These are phyloP conservation scores for Chlamydomonas eustigma DNA, from an alignment of 139 green algal genomes.

Conservation along the genomic window DNA sequence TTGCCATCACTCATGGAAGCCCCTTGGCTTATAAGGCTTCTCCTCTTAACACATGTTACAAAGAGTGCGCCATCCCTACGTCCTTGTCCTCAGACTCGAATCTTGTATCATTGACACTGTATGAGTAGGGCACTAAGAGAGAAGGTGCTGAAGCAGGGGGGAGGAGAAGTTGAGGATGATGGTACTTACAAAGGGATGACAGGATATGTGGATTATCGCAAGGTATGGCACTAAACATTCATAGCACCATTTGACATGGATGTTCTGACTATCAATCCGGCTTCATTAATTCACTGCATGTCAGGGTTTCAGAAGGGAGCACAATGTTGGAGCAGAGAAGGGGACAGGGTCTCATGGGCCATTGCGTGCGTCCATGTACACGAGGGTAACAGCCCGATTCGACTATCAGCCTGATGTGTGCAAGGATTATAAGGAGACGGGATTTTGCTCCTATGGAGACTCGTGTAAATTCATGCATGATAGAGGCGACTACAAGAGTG, in stretches of 20 bases:
- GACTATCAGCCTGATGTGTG: constrained; percentile 99
- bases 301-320: constrained; percentile 58
- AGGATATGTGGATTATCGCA: constrained; percentile 73
- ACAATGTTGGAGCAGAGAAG: constrained; percentile 66
- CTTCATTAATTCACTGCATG: neutral
- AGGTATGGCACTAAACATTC: too few relatives aligned
- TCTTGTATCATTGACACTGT: too few relatives aligned
- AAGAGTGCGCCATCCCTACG: too few relatives aligned
- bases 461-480: constrained; percentile 99
- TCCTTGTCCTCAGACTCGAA: too few relatives aligned
- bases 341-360: constrained; percentile 75
- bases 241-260: neutral
- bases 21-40: too few relatives aligned
- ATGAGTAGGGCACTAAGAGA: constrained; percentile 60
- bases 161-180: constrained; percentile 24
- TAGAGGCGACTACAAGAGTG: constrained; percentile 95
- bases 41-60: too few relatives aligned
- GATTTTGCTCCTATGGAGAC: constrained; percentile 95
- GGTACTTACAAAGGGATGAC: constrained; percentile 75
- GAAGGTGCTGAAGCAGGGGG: constrained; percentile 43
- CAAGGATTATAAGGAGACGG: constrained; percentile 68
- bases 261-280: neutral
- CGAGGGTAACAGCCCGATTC: constrained; percentile 52
- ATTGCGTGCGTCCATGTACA: constrained; percentile 66
- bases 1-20: too few relatives aligned